These are phyloP conservation scores for Aspergillus sp. DNA, from an alignment of 2,329 filamentous ascomycete species.

Conservation along the genomic window DNA sequence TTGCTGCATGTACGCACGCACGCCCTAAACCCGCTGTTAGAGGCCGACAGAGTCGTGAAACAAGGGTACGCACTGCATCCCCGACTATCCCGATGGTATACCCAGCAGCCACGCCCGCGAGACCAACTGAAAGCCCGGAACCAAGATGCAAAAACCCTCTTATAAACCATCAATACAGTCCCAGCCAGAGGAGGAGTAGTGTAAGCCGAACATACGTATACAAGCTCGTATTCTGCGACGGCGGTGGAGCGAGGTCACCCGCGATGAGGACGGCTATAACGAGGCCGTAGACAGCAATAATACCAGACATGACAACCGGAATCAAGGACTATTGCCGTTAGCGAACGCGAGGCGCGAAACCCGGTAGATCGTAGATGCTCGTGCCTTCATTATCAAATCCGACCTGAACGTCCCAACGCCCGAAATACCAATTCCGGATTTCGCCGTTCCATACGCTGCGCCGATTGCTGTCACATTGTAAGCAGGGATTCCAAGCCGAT, in stretches of 20 bases:
- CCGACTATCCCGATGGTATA: constrained; percentile 96
- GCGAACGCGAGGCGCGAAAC: constrained; percentile 3
- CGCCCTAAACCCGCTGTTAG: constrained; percentile 45
- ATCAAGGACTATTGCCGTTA: constrained; percentile 37
- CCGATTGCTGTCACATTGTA: constrained; percentile 44
- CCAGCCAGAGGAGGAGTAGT: constrained; percentile 10
- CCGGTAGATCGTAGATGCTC: too few relatives aligned
- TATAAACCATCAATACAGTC: constrained; percentile 11
- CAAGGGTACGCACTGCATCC: constrained; percentile 56
- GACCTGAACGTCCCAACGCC: constrained; percentile 57
- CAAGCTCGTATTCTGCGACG: constrained; percentile 62
- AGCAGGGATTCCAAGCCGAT: too few relatives aligned
- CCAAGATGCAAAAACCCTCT: constrained; percentile 90
- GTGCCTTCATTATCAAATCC: constrained; percentile 60
- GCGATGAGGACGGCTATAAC: constrained; percentile 95
- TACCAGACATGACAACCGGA: constrained; percentile 83
- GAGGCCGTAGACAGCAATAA: constrained; percentile 94
- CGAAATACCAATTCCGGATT: constrained; percentile 59
- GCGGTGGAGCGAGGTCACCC: constrained; percentile 70
- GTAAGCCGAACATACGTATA: constrained; percentile 55
- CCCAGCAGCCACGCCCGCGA: constrained; percentile 86
- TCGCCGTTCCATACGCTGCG: constrained; percentile 59
- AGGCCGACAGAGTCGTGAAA: constrained; percentile 1
- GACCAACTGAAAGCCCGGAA: constrained; percentile 79
- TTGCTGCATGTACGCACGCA: constrained; percentile 92